These are phyloP conservation scores for Saturnispora sanitii DNA, from an alignment of 805 yeast species.

Conservation along the genomic window DNA sequence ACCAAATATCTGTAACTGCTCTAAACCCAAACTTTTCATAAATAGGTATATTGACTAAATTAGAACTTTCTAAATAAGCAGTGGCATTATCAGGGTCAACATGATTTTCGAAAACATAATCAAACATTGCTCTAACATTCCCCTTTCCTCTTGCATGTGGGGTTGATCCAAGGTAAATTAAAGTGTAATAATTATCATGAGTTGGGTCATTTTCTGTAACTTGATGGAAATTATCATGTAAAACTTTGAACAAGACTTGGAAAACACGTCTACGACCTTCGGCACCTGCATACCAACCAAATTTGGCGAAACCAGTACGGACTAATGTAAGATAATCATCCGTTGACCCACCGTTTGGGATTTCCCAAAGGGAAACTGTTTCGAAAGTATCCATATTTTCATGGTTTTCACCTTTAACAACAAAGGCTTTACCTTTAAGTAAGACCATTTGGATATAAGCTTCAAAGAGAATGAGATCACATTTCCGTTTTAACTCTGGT, in stretches of 20 bases:
- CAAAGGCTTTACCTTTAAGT: slow-evolving; percentile 39
- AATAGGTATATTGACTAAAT: slow-evolving; percentile 39
- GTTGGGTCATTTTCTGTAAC: slow-evolving; percentile 32
- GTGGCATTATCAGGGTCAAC: slow-evolving; percentile 33
- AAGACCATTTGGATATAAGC: slow-evolving; percentile 44
- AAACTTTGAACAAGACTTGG: slow-evolving; percentile 39
- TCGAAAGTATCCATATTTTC: slow-evolving; percentile 32
- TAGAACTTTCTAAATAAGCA: slow-evolving; percentile 43
- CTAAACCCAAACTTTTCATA: slow-evolving; percentile 43
- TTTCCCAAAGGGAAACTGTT: slow-evolving; percentile 46
- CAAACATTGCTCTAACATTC: slow-evolving; percentile 40
- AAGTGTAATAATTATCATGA: slow-evolving; percentile 23
- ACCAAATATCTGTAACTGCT: slow-evolving; percentile 38
- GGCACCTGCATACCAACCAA: slow-evolving; percentile 40
- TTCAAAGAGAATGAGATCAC: slow-evolving; percentile 37
- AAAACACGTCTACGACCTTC: slow-evolving; percentile 42
- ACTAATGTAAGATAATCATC: slow-evolving; percentile 39
- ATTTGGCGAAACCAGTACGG: slow-evolving; percentile 42
- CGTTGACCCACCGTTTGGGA: slow-evolving; percentile 35
- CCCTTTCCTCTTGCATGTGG: slow-evolving; percentile 47
- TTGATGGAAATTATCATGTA: slow-evolving; percentile 39
- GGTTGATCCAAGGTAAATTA: slow-evolving; percentile 28
- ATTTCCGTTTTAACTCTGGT: slow-evolving; percentile 23
- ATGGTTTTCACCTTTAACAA: slow-evolving; percentile 35
- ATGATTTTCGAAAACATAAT: slow-evolving; percentile 36